Percentiles rank a stretch among this genome's conserved stretches.
These are phyloP conservation scores for Camelina neglecta DNA, from an alignment of 345 rosid genomes.

Conservation along the genomic window DNA sequence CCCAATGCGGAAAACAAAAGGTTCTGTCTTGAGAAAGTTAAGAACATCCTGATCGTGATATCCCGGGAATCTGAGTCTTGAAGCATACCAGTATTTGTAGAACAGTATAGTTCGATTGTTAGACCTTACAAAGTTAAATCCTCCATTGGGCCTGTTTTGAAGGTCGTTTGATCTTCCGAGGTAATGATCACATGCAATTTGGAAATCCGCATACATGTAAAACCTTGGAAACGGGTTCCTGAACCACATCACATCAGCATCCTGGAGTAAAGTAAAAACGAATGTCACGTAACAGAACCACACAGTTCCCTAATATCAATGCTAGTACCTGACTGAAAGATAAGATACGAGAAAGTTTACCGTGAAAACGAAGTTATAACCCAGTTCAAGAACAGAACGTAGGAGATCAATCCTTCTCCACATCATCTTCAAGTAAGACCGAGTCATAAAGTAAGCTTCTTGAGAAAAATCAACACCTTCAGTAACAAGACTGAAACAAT, in stretches of 20 bases:
- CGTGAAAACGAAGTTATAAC: slow-evolving; percentile 83
- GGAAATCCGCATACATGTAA: slow-evolving; percentile 74
- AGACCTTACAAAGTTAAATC: slow-evolving; percentile 71
- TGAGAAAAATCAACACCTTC: slow-evolving; percentile 66
- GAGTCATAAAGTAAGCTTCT: slow-evolving; percentile 87
- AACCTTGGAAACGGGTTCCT: slow-evolving; percentile 81
- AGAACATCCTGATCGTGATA: slow-evolving; percentile 80
- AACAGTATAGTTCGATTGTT: slow-evolving; percentile 81
- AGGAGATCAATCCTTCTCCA: slow-evolving; percentile 88
- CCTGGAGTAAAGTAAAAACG: slow-evolving; percentile 48
- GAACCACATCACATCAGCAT: slow-evolving; percentile 96
- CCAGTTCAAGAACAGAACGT: slow-evolving; percentile 74
- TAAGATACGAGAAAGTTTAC: slow-evolving; percentile 42
- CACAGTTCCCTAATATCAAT: background rate
- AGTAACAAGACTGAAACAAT: slow-evolving; percentile 73
- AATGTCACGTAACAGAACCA: slow-evolving; percentile 7
- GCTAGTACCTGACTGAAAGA: background rate
- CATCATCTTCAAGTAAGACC: slow-evolving; percentile 84
- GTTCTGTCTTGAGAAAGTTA: slow-evolving; percentile 59
- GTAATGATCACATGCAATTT: slow-evolving; percentile 88
- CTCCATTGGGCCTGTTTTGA: slow-evolving; percentile 75
- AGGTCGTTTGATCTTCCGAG: slow-evolving; percentile 61
- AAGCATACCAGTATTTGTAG: slow-evolving; percentile 84
- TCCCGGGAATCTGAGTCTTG: slow-evolving; percentile 72
- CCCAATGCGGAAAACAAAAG: slow-evolving; percentile 58